A percentile compares a stretch with the other conserved stretches of the same genome.
Evolutionary conservation across 2,329 filamentous ascomycete genomes (phyloP).

Genomic region (Talaromyces islandicus): DNA sequence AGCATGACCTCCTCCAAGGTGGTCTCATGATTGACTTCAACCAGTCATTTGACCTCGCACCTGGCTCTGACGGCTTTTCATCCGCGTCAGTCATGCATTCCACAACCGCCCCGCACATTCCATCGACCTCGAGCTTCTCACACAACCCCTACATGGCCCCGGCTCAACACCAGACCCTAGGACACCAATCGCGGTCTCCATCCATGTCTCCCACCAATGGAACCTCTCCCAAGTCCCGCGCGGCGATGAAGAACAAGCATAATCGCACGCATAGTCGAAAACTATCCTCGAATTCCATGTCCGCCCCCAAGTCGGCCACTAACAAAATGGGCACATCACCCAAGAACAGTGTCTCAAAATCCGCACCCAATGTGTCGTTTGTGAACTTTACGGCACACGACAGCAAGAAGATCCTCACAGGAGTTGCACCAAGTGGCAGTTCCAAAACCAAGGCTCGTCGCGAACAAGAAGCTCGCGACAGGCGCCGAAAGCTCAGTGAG

Average conservation of each 20-base stretch:
- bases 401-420: constrained; percentile 70
- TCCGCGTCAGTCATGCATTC: constrained; percentile 17
- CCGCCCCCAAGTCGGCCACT: constrained; percentile 26
- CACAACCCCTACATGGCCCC: constrained; percentile 13
- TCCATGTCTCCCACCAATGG: constrained; percentile 31
- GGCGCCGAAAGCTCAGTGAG: constrained; percentile 47
- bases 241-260: constrained; percentile 21
- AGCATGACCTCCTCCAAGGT: constrained; percentile 31
- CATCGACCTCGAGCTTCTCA: constrained; percentile 6
- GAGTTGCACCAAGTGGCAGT: constrained; percentile 85
- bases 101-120: constrained; percentile 12
- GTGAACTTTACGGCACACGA: constrained; percentile 88
- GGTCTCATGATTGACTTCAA: constrained; percentile 37
- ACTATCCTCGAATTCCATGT: constrained; percentile 30
- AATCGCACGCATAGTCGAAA: constrained; percentile 37
- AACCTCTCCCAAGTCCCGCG: constrained; percentile 22
- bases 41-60: constrained; percentile 28
- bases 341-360: constrained; percentile 16
- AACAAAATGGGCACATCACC: constrained; percentile 22
- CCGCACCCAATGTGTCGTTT: constrained; percentile 56
- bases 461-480: constrained; percentile 80
- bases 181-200: constrained; percentile 28
- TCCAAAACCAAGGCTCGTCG: constrained; percentile 91
- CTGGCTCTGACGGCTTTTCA: constrained; percentile 21
- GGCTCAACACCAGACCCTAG: constrained; percentile 13